Evolutionary conservation across 345 rosid species (phyloP).

Genomic region (Gossypium mustelinum): DNA sequence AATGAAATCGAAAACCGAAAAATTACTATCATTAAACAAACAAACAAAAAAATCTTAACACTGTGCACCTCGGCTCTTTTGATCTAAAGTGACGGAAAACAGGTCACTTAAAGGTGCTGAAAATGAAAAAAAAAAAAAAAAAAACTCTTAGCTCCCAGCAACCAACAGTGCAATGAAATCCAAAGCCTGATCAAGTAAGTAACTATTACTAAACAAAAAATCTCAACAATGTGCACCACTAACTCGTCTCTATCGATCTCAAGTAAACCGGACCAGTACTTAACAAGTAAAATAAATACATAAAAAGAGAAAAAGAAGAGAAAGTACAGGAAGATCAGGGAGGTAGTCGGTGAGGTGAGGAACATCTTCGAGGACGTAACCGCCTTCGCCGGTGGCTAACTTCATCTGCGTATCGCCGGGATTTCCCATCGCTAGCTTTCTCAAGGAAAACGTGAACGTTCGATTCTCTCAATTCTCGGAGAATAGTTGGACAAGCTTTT

Average conservation of each 20-base stretch:
- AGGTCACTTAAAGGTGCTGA: neutral
- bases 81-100: neutral
- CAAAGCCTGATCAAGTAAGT: no score
- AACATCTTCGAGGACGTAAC: slow-evolving; percentile 21
- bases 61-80: neutral
- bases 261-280: neutral
- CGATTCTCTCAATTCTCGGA: neutral
- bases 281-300: neutral
- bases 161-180: neutral
- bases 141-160: no score
- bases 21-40: neutral
- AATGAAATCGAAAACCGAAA: neutral
- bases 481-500: neutral
- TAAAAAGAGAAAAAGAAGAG: neutral
- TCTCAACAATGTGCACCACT: neutral
- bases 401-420: slow-evolving; percentile 9
- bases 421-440: slow-evolving; percentile 6
- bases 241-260: neutral
- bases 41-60: neutral
- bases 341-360: slow-evolving; percentile 50
- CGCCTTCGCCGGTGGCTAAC: neutral
- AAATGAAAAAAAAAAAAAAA: neutral
- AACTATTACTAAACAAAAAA: neutral
- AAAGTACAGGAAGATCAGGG: slow-evolving; percentile 52
- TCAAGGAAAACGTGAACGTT: neutral